These are phyloP conservation scores for Penicillium oxalicum DNA, from an alignment of 2,329 filamentous ascomycete species.

Conservation along the genomic window DNA sequence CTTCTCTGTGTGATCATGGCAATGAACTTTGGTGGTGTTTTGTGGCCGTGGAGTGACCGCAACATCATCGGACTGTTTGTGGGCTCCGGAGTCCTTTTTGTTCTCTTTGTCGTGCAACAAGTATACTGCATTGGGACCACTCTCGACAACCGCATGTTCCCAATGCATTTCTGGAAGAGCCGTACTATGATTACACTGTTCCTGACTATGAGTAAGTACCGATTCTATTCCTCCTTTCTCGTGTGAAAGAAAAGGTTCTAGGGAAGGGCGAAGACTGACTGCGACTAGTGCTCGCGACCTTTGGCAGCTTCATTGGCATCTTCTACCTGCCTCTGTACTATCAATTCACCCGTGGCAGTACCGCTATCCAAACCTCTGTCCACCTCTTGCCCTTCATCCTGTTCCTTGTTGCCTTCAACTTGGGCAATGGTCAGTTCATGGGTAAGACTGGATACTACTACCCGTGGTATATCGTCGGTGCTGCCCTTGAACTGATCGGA, in stretches of 20 bases:
- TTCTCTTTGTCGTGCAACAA: conserved; percentile 42
- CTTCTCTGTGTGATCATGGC: conserved; percentile 43
- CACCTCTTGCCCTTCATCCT: conserved; percentile 20
- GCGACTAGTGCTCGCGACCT: too few species aligned
- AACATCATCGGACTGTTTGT: conserved; percentile 43
- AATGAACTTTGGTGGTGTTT: conserved; percentile 47
- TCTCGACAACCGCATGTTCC: conserved; percentile 7
- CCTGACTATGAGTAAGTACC: not conserved
- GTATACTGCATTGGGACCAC: conserved; percentile 7
- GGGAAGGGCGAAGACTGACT: too few species aligned
- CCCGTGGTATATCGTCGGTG: conserved; percentile 17
- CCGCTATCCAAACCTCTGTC: conserved; percentile 12
- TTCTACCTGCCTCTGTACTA: conserved; percentile 17
- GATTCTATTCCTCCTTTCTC: too few species aligned
- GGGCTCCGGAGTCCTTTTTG: conserved; percentile 40
- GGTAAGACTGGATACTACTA: conserved; percentile 14
- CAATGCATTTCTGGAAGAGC: conserved; percentile 5
- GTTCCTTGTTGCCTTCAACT: conserved; percentile 12
- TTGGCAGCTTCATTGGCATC: not conserved
- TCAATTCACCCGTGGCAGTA: conserved; percentile 16
- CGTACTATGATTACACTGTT: conserved; percentile 12
- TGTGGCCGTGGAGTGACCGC: conserved; percentile 45
- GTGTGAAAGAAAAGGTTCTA: too few species aligned
- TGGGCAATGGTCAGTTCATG: conserved; percentile 12
- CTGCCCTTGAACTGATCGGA: conserved; percentile 6